Evolutionary conservation across 169 alveolate genomes (phyloP), one percentile per base, ranked within the genome.

Genomic region (Cryptosporidium ubiquitum): DNA sequence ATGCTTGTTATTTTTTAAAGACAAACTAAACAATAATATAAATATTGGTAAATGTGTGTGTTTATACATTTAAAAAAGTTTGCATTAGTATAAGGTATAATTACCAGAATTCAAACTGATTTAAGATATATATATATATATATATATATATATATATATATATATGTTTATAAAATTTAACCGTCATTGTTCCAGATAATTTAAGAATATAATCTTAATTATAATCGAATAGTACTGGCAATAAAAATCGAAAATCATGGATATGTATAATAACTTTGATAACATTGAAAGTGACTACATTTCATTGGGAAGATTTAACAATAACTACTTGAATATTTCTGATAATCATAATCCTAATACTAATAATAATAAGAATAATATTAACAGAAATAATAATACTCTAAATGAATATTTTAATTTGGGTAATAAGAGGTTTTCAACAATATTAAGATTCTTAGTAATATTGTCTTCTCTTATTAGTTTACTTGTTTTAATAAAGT

Each of bases 241-340:
- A 23, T 6, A 55, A 23, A 4, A 55, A 23, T 20, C 12, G 55
- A 47, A 5, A 14, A 6, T 5, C 0, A 47, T 47, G 55, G 66
- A n/a, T 26, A 55, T 55, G 35, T 23, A 55, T 55, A 20, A 55
- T 55, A 55, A 55, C 66, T 55, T 55, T 55, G 71, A 64, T n/a
- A 64, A 64, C 26, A 64, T 40, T 20, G 84, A 69, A n/a, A 35
- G 52, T 31, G 85, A 73, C 12, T 73, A 55, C 10, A 57, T 55
- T 29, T 58, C 85, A 33, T 35, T 73, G 47, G 85, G 57, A 14
- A 73, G 57, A 55, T 33, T 33, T 33, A 29, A 26, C n/a, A 35
- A 64, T 64, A 37, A 29, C 71, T 64, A 31, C 33, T 64, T 64
- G 23, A 35, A 64, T 64, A 64, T 64, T 64, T 33, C 71, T 26